These are phyloP conservation scores for Arachnopeziza araneosa DNA, from an alignment of 2,329 filamentous ascomycete genomes.

Conservation along the genomic window DNA sequence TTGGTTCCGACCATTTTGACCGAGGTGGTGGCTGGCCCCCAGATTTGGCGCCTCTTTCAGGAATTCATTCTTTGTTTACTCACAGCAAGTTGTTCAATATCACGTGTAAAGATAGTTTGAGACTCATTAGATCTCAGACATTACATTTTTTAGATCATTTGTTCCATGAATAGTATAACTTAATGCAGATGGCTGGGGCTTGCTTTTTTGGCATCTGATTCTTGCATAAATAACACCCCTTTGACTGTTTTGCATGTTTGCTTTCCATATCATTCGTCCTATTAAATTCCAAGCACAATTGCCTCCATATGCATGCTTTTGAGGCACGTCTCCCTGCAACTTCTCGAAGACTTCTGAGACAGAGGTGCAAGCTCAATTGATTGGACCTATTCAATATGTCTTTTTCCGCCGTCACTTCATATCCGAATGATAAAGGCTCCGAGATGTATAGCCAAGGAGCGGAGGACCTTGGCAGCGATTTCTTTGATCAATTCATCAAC, in stretches of 20 bases:
- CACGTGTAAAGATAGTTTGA: slow-evolving; percentile 11
- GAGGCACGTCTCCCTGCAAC: slow-evolving; percentile 11
- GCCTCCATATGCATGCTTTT: slow-evolving; percentile 19
- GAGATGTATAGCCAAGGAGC: slow-evolving; percentile 42
- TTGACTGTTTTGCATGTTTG: slow-evolving; percentile 20
- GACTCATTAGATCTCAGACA: slow-evolving; percentile 2
- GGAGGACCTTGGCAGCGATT: slow-evolving; percentile 51
- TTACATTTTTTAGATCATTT: slow-evolving; percentile 12
- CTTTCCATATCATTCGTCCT: slow-evolving; percentile 14
- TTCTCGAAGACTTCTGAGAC: slow-evolving; percentile 6
- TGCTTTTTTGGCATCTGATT: slow-evolving; percentile 9
- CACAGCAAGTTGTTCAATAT: slow-evolving; percentile 6
- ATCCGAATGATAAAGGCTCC: slow-evolving; percentile 43
- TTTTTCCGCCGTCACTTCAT: slow-evolving; percentile 17
- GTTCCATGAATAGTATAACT: slow-evolving; percentile 13
- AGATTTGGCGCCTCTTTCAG: slow-evolving; percentile 7
- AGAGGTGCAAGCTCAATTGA: slow-evolving; percentile 2
- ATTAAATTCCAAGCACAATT: neutral
- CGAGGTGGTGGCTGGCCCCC: neutral
- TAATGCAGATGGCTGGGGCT: slow-evolving; percentile 26
- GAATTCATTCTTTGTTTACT: slow-evolving; percentile 13
- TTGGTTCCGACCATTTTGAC: neutral
- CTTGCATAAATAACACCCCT: slow-evolving; percentile 27
- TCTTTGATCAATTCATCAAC: slow-evolving; percentile 60
- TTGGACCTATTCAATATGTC: slow-evolving; percentile 20